These are phyloP conservation scores for Boletus tylopilopsis DNA, from an alignment of 768 basidiomycete genomes.

Conservation along the genomic window DNA sequence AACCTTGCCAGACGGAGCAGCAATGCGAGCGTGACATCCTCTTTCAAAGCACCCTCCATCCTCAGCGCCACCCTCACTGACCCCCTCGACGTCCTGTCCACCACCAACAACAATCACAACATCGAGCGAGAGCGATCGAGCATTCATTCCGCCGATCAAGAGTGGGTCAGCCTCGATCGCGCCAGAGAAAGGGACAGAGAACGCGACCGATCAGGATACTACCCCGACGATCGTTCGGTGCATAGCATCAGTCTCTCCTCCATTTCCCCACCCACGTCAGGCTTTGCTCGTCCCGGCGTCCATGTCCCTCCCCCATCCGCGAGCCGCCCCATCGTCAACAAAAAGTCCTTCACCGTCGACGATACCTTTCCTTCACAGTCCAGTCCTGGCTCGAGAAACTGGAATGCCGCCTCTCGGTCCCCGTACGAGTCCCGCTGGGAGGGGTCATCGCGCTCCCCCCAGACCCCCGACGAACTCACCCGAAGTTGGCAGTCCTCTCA, in stretches of 20 bases:
- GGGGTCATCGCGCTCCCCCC: slow-evolving; percentile 27
- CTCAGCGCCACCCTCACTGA: slow-evolving; percentile 38
- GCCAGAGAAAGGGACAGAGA: slow-evolving; percentile 24
- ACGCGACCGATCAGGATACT: slow-evolving; percentile 15
- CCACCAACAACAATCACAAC: background rate
- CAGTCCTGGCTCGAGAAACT: slow-evolving; percentile 20
- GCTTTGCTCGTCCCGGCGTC: slow-evolving; percentile 10
- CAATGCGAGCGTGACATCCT: slow-evolving; percentile 47
- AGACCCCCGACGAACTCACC: slow-evolving; percentile 26
- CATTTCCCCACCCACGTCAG: slow-evolving; percentile 15
- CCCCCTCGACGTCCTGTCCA: slow-evolving; percentile 17
- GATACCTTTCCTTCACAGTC: slow-evolving; percentile 20
- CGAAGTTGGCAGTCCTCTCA: slow-evolving; percentile 31
- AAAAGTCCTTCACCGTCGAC: slow-evolving; percentile 27
- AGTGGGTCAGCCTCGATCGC: slow-evolving; percentile 26
- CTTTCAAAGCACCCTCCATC: slow-evolving; percentile 39
- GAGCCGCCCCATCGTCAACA: slow-evolving; percentile 30
- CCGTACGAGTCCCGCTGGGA: slow-evolving; percentile 30
- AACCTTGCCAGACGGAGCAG: slow-evolving; percentile 45
- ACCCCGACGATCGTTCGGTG: slow-evolving; percentile 24
- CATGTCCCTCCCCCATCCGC: slow-evolving; percentile 26
- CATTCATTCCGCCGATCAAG: slow-evolving; percentile 26
- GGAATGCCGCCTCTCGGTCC: slow-evolving; percentile 20
- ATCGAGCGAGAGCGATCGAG: slow-evolving; percentile 26
- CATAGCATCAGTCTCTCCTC: background rate